phyloP scores from a whole-genome alignment of 2,329 filamentous ascomycete species.

The Epichloe glyceriae region DNA sequence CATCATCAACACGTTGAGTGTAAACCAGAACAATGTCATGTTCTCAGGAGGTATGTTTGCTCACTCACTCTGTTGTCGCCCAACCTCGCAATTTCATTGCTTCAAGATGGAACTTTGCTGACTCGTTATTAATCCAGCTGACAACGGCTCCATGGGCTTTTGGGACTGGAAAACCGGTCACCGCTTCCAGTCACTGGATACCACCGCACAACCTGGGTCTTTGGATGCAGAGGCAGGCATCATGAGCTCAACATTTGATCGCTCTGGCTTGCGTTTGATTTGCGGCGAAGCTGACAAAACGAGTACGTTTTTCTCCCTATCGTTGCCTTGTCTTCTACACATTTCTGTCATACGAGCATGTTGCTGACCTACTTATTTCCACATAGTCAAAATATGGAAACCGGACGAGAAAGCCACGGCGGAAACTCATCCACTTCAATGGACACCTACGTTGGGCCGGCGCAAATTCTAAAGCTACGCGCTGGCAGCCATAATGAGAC shows the following conservation, averaged over 20 bases:
- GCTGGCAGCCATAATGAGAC: not conserved
- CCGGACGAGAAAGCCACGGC: conserved; percentile 82
- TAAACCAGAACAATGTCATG: conserved; percentile 89
- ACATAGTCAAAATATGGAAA: conserved; percentile 86
- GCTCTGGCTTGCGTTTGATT: conserved; percentile 76
- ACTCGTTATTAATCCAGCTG: conserved; percentile 28
- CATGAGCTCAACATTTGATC: conserved; percentile 88
- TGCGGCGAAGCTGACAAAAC: conserved; percentile 96
- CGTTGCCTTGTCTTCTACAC: not conserved
- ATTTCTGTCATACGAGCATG: conserved; percentile 12
- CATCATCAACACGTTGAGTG: conserved; percentile 87
- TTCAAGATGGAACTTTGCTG: not conserved
- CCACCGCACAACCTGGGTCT: conserved; percentile 84
- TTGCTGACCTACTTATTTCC: conserved; percentile 37
- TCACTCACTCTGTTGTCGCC: not conserved
- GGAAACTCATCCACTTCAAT: conserved; percentile 82
- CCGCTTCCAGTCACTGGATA: conserved; percentile 79
- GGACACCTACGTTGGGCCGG: conserved; percentile 70
- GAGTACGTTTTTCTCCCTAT: conserved; percentile 32
- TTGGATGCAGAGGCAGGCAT: conserved; percentile 89
- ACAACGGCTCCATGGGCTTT: conserved; percentile 93
- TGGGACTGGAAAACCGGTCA: conserved; percentile 99
- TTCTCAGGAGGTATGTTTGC: conserved; percentile 60
- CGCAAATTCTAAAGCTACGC: conserved; percentile 50
- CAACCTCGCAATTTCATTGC: too few species aligned